Evolutionary conservation across 2,329 filamentous ascomycete species (phyloP).

Genomic region (Aspergillus pseudoglaucus): DNA sequence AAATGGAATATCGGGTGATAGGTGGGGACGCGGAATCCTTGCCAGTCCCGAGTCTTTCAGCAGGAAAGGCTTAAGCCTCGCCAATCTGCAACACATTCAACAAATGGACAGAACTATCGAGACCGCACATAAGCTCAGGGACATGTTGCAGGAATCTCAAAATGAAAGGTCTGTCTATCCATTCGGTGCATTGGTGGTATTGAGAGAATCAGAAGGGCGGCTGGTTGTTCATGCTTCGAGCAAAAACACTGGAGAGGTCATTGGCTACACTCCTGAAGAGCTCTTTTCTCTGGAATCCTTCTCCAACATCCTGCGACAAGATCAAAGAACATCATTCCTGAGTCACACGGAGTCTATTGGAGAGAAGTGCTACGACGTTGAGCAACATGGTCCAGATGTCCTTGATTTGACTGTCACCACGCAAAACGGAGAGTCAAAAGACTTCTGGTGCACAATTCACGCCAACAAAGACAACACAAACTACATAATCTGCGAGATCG

Average conservation of each 20-base stretch:
- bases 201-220: conserved; percentile 60
- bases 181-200: conserved; percentile 68
- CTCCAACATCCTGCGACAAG: conserved; percentile 72
- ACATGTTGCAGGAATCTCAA: conserved; percentile 42
- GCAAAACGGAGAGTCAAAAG: conserved; percentile 49
- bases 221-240: conserved; percentile 65
- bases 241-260: conserved; percentile 67
- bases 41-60: neutral
- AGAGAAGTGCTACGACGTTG: conserved; percentile 68
- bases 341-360: conserved; percentile 79
- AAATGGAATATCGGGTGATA: neutral
- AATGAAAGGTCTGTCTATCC: conserved; percentile 66
- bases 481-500: conserved; percentile 77
- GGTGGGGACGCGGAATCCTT: neutral
- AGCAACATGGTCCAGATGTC: conserved; percentile 71
- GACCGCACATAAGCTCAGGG: neutral
- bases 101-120: neutral
- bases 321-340: conserved; percentile 71
- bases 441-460: conserved; percentile 83
- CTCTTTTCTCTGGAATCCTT: conserved; percentile 69
- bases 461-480: conserved; percentile 60
- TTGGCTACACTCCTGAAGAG: conserved; percentile 67
- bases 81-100: neutral
- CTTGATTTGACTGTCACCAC: conserved; percentile 66
- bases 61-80: neutral